Percentiles rank a stretch among this genome's conserved stretches.
Evolutionary conservation across 2,329 filamentous ascomycete genomes (phyloP).

Genomic region (Xylariaceae sp.): DNA sequence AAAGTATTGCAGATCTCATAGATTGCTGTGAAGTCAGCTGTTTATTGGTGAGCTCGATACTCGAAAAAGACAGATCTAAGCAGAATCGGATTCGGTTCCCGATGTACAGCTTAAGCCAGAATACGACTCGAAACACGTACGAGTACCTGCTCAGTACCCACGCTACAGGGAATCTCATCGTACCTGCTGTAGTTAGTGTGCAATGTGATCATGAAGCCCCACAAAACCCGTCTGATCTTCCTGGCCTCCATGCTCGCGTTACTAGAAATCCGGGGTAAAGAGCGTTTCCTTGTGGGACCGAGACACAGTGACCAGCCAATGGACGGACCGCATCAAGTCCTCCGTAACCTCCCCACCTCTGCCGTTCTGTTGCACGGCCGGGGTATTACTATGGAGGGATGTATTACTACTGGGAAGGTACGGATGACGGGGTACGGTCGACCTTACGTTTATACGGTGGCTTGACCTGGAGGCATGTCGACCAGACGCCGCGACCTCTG

Average conservation of each 20-base stretch:
- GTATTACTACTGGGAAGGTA: neutral
- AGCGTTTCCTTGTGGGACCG: constrained; percentile 9
- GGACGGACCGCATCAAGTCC: neutral
- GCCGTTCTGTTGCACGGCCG: constrained; percentile 5
- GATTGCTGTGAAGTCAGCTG: too few relatives aligned
- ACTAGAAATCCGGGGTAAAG: constrained; percentile 30
- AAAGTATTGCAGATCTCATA: too few relatives aligned
- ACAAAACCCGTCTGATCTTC: constrained; percentile 22
- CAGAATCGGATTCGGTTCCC: too few relatives aligned
- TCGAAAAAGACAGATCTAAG: too few relatives aligned
- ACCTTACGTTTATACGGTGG: neutral
- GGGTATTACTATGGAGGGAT: neutral
- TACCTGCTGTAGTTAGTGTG: neutral
- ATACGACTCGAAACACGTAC: too few relatives aligned
- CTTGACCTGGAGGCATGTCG: constrained; percentile 4
- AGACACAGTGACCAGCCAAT: constrained; percentile 15
- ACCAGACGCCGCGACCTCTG: constrained; percentile 1
- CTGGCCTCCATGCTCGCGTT: constrained; percentile 14
- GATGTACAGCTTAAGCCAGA: too few relatives aligned
- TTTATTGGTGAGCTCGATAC: too few relatives aligned
- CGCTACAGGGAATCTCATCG: too few relatives aligned
- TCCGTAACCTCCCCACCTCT: constrained; percentile 17
- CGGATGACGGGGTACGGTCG: neutral
- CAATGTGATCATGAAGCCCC: constrained; percentile 21
- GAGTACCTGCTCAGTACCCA: neutral